phyloP scores from a whole-genome alignment of 1,284 basidiomycete genomes.

The Vanrija sp. region DNA sequence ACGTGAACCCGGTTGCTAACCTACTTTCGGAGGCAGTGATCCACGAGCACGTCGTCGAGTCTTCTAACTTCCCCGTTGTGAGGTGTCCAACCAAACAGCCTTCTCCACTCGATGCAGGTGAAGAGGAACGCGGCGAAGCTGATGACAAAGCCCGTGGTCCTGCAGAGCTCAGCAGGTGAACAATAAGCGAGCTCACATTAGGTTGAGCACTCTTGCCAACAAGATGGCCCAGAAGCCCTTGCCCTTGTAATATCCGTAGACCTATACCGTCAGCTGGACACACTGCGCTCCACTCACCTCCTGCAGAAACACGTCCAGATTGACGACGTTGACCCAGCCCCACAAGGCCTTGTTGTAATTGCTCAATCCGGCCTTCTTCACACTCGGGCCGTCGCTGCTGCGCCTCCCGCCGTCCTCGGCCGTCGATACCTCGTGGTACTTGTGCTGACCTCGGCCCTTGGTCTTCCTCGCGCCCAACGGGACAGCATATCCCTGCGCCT shows the following conservation, averaged over 20 bases:
- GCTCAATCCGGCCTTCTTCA: slow-evolving; percentile 58
- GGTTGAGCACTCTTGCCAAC: slow-evolving; percentile 76
- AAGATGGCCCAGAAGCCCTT: slow-evolving; percentile 95
- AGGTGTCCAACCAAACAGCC: slow-evolving; percentile 51
- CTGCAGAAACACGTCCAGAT: slow-evolving; percentile 89
- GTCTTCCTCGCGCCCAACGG: neutral
- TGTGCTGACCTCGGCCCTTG: slow-evolving; percentile 4
- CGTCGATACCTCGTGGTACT: slow-evolving; percentile 11
- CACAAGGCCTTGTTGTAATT: slow-evolving; percentile 86
- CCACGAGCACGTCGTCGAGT: slow-evolving; percentile 74
- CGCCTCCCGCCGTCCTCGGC: neutral
- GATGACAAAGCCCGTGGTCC: slow-evolving; percentile 87
- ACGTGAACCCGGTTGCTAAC: slow-evolving; percentile 27
- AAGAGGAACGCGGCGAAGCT: slow-evolving; percentile 92
- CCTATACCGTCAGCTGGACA: slow-evolving; percentile 36
- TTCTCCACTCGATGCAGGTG: slow-evolving; percentile 89
- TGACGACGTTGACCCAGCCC: slow-evolving; percentile 98
- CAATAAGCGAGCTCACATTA: slow-evolving; percentile 63
- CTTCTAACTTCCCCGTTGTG: slow-evolving; percentile 45
- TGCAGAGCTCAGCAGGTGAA: slow-evolving; percentile 55
- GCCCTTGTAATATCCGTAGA: slow-evolving; percentile 89
- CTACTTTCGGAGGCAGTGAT: slow-evolving; percentile 73
- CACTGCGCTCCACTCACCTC: slow-evolving; percentile 57
- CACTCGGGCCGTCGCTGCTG: neutral
- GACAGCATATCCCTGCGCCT: too few species aligned